A percentile compares a stretch with the other conserved stretches of the same genome.
Evolutionary conservation across 1,284 basidiomycete species (phyloP).

Genomic region (Pterulicium gracile): DNA sequence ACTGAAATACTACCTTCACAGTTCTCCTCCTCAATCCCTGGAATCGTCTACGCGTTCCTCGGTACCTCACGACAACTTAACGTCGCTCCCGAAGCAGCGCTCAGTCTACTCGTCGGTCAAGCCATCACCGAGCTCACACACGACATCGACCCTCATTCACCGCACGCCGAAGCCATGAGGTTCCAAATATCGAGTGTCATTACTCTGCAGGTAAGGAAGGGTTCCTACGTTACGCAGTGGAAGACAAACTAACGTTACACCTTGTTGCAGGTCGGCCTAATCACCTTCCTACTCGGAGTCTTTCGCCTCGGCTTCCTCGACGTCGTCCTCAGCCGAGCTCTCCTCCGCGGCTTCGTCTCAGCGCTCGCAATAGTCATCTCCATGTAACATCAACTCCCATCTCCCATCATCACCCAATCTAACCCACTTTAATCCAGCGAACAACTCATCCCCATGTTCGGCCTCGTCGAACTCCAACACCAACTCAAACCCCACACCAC

Average conservation of each 20-base stretch:
- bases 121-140: constrained; percentile 64
- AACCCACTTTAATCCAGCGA: constrained; percentile 34
- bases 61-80: constrained; percentile 77
- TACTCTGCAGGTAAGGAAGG: constrained; percentile 33
- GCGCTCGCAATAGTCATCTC: constrained; percentile 70
- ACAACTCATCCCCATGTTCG: constrained; percentile 77
- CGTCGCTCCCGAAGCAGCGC: constrained; percentile 85
- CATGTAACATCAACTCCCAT: constrained; percentile 35
- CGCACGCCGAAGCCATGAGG: constrained; percentile 44
- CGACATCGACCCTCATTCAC: constrained; percentile 42
- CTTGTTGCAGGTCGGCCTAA: constrained; percentile 63
- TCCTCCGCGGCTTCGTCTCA: constrained; percentile 81
- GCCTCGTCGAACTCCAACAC: constrained; percentile 52
- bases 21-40: constrained; percentile 75
- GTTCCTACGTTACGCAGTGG: background rate
- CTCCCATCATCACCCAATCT: background rate
- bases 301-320: constrained; percentile 90
- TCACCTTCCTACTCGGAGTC: constrained; percentile 80
- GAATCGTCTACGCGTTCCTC: constrained; percentile 75
- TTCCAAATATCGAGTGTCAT: constrained; percentile 66
- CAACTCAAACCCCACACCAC: constrained; percentile 52
- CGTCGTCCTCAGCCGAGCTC: constrained; percentile 86
- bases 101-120: constrained; percentile 88
- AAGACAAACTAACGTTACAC: constrained; percentile 1
- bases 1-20: constrained; percentile 21